Base-by-base conservation (phyloP, 1,284 basidiomycete genomes). In the Cryptococcus sp. region DNA sequence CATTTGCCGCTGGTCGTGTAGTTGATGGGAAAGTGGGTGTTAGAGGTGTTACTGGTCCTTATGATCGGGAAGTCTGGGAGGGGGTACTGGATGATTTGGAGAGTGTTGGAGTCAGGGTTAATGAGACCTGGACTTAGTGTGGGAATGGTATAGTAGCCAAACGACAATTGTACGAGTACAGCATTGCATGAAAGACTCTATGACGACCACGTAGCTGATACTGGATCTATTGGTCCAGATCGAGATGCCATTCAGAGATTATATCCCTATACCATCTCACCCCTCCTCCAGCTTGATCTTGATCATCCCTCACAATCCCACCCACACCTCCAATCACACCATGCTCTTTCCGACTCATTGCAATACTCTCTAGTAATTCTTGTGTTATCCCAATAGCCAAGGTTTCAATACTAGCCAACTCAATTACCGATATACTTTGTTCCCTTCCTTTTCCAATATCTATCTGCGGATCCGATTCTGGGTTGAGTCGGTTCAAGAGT, bases 281-380 rank as follows among this genome's bases (percentile, higher is more conserved):
- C 46, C 81, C 82, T 2, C 80, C 81, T 4, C 77, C 78, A 32
- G 70, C 69, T 64, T 79, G 73, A 57, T 89, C 87, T n/a, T n/a
- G n/a, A 34, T 34, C 32, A 70, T 93, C 91, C 60, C 88, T 78
- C 63, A 85, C 85, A 23, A 93, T 77, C 53, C 79, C 80, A 0
- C 48, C 47, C 7, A 42, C 31, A 3, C 48, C 45, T 53, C 9
- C 34, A 2, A 39, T n/a, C 23, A 24, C 32, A 21, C 37, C 47
- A 34, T 34, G 32, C 32, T 34, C 32, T 21, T 40, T 9, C 13
- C 39, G 34, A 2, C 39, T 46, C 46, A 72, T 72, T 75, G 91
- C 89, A 4, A 87, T 82, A 43, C 82, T 82, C 43, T 78, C 78
- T 24, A 93, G 76, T 81, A 93, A 82, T 67, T 92, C 88, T 50